These are phyloP conservation scores for Albifimbria verrucaria DNA, from an alignment of 2,329 filamentous ascomycete species.

Conservation along the genomic window DNA sequence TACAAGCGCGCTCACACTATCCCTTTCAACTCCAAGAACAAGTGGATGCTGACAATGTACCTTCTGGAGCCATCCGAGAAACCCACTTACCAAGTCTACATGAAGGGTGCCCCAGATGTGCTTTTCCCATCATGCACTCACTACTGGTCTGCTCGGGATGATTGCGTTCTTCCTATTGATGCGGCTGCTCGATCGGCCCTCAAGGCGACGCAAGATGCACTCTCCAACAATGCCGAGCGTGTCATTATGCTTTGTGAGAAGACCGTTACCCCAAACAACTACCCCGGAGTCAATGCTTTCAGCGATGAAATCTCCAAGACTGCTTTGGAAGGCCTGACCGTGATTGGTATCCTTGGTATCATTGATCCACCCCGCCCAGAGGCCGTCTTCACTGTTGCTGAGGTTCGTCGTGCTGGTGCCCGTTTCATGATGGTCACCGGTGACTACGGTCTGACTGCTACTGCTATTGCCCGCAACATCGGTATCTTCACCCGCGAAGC, in stretches of 20 bases:
- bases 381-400: constrained; percentile 34
- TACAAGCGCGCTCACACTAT: constrained; percentile 34
- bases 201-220: constrained; percentile 32
- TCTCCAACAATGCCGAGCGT: constrained; percentile 39
- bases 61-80: constrained; percentile 18
- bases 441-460: constrained; percentile 53
- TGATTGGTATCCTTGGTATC: constrained; percentile 51
- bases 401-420: constrained; percentile 41
- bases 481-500: constrained; percentile 56
- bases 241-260: constrained; percentile 41
- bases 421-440: constrained; percentile 48
- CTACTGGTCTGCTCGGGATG: constrained; percentile 29
- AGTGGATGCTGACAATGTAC: constrained; percentile 44
- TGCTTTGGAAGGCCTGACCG: constrained; percentile 38
- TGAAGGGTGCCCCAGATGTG: constrained; percentile 54
- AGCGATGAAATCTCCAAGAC: constrained; percentile 43
- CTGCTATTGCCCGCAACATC: constrained; percentile 62
- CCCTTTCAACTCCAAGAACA: constrained; percentile 49
- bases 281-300: constrained; percentile 41
- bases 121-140: constrained; percentile 33
- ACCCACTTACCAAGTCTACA: constrained; percentile 36
- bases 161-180: constrained; percentile 31
- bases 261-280: constrained; percentile 20
- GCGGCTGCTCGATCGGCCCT: constrained; percentile 27
- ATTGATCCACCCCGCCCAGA: constrained; percentile 44